Percentiles rank a stretch among this genome's conserved stretches.
Conservation (phyloP, 1,139 yeast genomes). For the Citeromyces siamensis region DNA sequence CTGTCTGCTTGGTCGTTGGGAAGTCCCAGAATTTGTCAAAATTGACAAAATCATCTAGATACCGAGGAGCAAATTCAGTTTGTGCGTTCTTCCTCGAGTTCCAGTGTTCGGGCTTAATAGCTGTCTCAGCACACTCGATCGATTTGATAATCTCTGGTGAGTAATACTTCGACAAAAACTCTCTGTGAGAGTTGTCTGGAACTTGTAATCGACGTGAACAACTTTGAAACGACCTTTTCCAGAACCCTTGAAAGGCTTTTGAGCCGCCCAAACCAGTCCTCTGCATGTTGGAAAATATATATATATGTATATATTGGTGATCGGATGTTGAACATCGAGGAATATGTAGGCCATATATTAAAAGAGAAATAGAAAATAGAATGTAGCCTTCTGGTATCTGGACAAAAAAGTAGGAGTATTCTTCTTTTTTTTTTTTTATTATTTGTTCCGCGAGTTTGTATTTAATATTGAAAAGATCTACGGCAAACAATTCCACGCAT, state of each 20-base stretch:
- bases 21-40: constrained; percentile 48
- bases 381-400: too few species aligned
- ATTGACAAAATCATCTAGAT: constrained; percentile 46
- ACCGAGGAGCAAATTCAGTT: constrained; percentile 44
- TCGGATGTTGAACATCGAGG: too few species aligned
- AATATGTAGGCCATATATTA: too few species aligned
- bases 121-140: constrained; percentile 68
- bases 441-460: too few species aligned
- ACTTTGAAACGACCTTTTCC: neutral
- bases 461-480: too few species aligned
- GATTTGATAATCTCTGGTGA: constrained; percentile 70
- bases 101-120: constrained; percentile 52
- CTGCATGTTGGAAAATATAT: neutral
- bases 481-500: too few species aligned
- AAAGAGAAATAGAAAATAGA: too few species aligned
- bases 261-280: neutral
- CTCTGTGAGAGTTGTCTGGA: constrained; percentile 27
- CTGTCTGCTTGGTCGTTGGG: constrained; percentile 27
- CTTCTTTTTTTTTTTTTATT: too few species aligned
- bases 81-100: constrained; percentile 21
- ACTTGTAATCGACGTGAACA: neutral
- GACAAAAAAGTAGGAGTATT: too few species aligned
- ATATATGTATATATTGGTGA: neutral
- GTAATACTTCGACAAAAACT: constrained; percentile 56
- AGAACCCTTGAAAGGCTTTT: neutral